Evolutionary conservation across 768 basidiomycete genomes (phyloP).

Genomic region (Serpula lacrymans): DNA sequence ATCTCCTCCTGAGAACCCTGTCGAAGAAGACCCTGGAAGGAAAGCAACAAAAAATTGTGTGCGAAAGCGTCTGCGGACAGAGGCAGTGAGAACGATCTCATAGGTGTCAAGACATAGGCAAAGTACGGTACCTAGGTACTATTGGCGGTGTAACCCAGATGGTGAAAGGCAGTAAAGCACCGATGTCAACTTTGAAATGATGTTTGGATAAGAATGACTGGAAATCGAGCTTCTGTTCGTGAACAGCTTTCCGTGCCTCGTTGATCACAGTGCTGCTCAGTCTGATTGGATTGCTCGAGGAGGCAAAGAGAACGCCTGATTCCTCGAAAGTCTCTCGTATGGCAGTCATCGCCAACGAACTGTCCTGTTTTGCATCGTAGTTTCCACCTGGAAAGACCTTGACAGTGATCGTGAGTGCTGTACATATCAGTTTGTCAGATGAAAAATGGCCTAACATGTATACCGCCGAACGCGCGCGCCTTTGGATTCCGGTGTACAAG

Average conservation of each 20-base stretch:
- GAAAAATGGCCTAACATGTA: conserved; percentile 46
- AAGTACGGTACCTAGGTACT: conserved; percentile 42
- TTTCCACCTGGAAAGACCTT: conserved; percentile 82
- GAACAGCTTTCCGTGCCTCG: conserved; percentile 52
- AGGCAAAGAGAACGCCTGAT: conserved; percentile 62
- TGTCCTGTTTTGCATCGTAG: conserved; percentile 57
- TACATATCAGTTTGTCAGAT: conserved; percentile 3
- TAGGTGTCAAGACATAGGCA: neutral
- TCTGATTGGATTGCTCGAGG: conserved; percentile 20
- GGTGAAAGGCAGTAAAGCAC: conserved; percentile 62
- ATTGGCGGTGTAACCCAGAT: conserved; percentile 70
- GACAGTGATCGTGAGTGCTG: neutral
- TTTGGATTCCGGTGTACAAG: conserved; percentile 69
- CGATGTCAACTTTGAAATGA: conserved; percentile 40
- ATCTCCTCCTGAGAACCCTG: conserved; percentile 50
- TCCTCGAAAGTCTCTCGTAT: conserved; percentile 80
- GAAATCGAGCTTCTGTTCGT: conserved; percentile 49
- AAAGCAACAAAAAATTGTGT: conserved; percentile 70
- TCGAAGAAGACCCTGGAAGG: conserved; percentile 40
- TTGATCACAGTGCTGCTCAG: conserved; percentile 41
- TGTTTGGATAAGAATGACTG: conserved; percentile 48
- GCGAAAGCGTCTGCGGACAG: conserved; percentile 57
- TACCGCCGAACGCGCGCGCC: conserved; percentile 60
- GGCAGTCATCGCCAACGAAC: conserved; percentile 55
- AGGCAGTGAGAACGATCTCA: neutral